Evolutionary conservation across 139 green algal species (phyloP), one percentile per base, ranked within the genome.

Genomic region (Auxenochlorella protothecoides): DNA sequence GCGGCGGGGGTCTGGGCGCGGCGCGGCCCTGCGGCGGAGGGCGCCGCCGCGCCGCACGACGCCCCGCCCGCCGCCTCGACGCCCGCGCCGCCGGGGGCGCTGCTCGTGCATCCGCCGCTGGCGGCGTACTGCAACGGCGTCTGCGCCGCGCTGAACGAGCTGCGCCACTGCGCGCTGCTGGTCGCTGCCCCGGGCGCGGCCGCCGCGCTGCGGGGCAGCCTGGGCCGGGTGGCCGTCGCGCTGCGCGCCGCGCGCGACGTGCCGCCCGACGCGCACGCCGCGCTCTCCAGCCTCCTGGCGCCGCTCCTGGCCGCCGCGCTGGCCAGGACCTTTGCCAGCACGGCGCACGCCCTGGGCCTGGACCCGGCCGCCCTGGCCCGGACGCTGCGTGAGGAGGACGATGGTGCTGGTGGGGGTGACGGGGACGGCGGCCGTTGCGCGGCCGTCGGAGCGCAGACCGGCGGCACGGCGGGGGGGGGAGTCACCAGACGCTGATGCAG

Each of bases 101-200:
- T 98, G 51, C 91, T 97, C 81, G 89, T 96, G 69, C 89, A 98
- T 75, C 72, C 87, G 14, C 95, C 95, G 0, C 76, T 99, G 53
- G 95, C 95, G 3, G 78, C 94, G 7, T 92, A 97, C 65, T 78
- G 83, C 14, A 98, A 98, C 71, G 93, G 88, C 14, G 74, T 96
- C 68, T 85, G 97, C 10, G 75, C 81, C 2, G 89, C 92, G 4
- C 79, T 98, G 16, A 99, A 99, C 73, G 94, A 99, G 85, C 83
- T 98, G 63, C 83, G 94, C 12, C 93, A 98, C 79, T 97, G 92
- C 79, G 88, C 92, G 0, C 82, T 85, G 2, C 67, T 80, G 55
- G 27, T 68, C 68, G 4, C 70, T 89, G 57, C 52, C 52, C 4
- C 12, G 14, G 53, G 69, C 1, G 64, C 80, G 6, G 78, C 79